Percentiles rank a stretch among this genome's conserved stretches.
Conservation (phyloP, 1,284 basidiomycete species). For the Coriolopsis trogii region DNA sequence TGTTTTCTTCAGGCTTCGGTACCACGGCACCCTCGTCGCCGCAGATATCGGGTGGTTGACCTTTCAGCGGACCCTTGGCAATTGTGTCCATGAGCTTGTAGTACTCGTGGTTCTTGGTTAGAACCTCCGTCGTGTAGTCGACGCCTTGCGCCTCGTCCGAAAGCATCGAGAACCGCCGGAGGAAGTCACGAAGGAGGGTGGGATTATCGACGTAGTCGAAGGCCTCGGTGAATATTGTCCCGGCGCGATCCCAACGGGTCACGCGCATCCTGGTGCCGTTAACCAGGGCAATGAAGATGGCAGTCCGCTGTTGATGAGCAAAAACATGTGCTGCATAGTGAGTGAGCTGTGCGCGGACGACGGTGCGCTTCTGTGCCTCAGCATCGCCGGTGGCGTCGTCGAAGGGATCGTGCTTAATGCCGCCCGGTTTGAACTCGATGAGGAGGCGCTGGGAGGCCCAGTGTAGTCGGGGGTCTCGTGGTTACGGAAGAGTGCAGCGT, state of each 20-base stretch:
- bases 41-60: background rate
- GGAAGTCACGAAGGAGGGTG: background rate
- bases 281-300: background rate
- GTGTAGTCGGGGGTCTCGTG: background rate
- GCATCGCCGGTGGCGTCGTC: conserved; percentile 1
- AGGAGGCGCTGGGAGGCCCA: conserved; percentile 3
- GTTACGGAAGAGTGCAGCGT: conserved; percentile 1
- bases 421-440: conserved; percentile 3
- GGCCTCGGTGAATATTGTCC: conserved; percentile 3
- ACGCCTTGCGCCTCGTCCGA: background rate
- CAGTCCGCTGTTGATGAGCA: background rate
- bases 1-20: background rate
- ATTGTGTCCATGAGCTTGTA: background rate
- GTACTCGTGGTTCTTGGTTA: background rate
- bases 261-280: background rate
- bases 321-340: background rate
- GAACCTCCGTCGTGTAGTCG: background rate
- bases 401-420: background rate
- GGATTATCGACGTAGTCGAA: background rate
- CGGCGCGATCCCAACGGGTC: conserved; percentile 1
- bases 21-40: background rate
- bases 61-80: background rate
- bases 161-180: background rate
- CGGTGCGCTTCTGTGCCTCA: background rate
- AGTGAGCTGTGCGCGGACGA: background rate